Evolutionary conservation across 257 asterid species (phyloP).

Genomic region (Thymus mandschuricus): DNA sequence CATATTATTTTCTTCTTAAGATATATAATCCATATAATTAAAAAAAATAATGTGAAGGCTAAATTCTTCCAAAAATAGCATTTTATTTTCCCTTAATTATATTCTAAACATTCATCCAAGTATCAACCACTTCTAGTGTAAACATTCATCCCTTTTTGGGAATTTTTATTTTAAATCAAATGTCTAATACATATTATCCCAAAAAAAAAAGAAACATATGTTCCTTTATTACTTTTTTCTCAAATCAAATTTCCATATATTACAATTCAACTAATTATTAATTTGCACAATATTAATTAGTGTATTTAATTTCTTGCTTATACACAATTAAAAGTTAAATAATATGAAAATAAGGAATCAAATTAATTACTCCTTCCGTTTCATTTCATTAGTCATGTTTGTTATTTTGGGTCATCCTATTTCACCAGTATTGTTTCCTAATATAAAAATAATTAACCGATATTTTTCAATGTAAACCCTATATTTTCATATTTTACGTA

Average conservation of each 20-base stretch:
- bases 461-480: too few relatives aligned
- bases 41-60: not conserved
- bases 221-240: not conserved
- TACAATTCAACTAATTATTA: not conserved
- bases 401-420: too few relatives aligned
- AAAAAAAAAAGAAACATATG: not conserved
- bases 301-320: too few relatives aligned
- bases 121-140: not conserved
- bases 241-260: not conserved
- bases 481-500: too few relatives aligned
- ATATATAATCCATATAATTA: not conserved
- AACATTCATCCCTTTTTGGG: not conserved
- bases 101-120: not conserved
- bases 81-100: constrained; percentile 20
- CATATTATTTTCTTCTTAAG: not conserved
- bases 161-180: constrained; percentile 1
- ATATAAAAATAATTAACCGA: too few relatives aligned
- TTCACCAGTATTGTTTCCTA: too few relatives aligned
- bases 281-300: too few relatives aligned
- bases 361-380: too few relatives aligned
- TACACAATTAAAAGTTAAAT: too few relatives aligned
- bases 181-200: not conserved
- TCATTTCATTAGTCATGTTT: too few relatives aligned
- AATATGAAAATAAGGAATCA: too few relatives aligned
- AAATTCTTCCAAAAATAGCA: constrained; percentile 24